Base-by-base conservation (phyloP, 2,329 filamentous ascomycete genomes). In the Claviceps capensis region DNA sequence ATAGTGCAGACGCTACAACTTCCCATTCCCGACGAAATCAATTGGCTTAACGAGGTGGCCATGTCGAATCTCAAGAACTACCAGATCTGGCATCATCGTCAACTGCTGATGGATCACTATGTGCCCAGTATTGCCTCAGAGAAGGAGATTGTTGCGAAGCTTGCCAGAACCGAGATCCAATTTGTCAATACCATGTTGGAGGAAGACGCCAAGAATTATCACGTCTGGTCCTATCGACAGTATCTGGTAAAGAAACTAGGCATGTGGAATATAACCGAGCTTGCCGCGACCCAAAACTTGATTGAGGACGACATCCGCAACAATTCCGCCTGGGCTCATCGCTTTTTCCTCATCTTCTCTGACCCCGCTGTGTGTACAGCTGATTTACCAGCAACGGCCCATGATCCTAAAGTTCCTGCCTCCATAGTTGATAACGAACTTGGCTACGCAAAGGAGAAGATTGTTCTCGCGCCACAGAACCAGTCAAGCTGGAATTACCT, bases 311-410 rank as follows among this genome's bases (percentile, higher is more conserved):
- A 98, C 67, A 82, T 97, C 54, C 79, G 90, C 62, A 98, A 98
- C 72, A 98, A 98, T 68, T 93, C 86, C 45, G 93, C 91, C 16
- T 98, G 93, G 93, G 94, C 91, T 58, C 91, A 98, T 72, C 83
- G 93, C 49, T 97, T 93, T 75, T 95, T 91, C 66, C 66, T 97
- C n/a, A 81, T 91, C 17, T 95, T 96, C 58, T 77, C 78, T 65
- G 72, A 77, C 73, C 83, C 75, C 19, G 71, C 59, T 1, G 60
- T 70, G 23, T 69, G 72, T 13, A 81, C 77, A 0, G 61, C 68
- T 4, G 71, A 64, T n/a, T 65, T 66, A 7, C 70, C 70, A 30
- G 72, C 77, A 2, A 78, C 75, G 1, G 72, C 74, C 52, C 63
- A 68, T 52, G 81, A 83, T 58, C 68, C 73, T 3, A 67, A 73